These are phyloP conservation scores for Sporothrix inflata DNA, from an alignment of 2,329 filamentous ascomycete species.

Conservation along the genomic window DNA sequence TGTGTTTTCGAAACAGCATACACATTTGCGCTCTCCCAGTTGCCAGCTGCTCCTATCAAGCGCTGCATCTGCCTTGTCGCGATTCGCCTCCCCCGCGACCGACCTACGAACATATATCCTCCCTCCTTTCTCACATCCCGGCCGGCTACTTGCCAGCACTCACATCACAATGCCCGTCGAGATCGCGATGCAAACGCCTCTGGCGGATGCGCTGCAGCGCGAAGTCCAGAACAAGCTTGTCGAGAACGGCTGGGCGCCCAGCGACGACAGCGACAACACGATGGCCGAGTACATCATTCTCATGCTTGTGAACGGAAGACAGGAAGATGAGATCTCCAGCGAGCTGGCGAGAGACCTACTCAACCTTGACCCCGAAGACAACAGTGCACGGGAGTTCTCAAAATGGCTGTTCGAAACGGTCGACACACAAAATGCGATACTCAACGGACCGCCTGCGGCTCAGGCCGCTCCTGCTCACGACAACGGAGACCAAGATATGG, in stretches of 20 bases:
- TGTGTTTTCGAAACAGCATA: neutral
- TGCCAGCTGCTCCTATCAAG: neutral
- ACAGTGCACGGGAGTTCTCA: conserved; percentile 80
- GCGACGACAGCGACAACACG: conserved; percentile 75
- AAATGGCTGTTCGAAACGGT: conserved; percentile 94
- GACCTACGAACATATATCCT: neutral
- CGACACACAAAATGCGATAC: conserved; percentile 64
- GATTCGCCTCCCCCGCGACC: conserved; percentile 3
- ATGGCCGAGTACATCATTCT: conserved; percentile 95
- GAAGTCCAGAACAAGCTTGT: conserved; percentile 88
- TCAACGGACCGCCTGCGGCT: conserved; percentile 51
- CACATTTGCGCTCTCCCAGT: neutral
- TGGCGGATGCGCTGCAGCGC: conserved; percentile 80
- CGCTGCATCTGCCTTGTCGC: conserved; percentile 8
- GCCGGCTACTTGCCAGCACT: neutral
- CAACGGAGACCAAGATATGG: conserved; percentile 62
- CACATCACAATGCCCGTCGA: conserved; percentile 71
- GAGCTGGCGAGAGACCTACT: conserved; percentile 90
- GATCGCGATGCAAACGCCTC: conserved; percentile 74
- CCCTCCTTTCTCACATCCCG: too few relatives aligned
- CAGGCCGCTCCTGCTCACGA: conserved; percentile 32
- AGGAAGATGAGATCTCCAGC: conserved; percentile 81
- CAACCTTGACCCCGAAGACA: conserved; percentile 78
- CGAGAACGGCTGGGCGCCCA: conserved; percentile 89
- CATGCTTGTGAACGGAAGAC: conserved; percentile 96